A percentile compares a stretch with the other conserved stretches of the same genome.
Evolutionary conservation across 2,329 filamentous ascomycete species (phyloP).

Genomic region (Sclerotiophoma versabilis): DNA sequence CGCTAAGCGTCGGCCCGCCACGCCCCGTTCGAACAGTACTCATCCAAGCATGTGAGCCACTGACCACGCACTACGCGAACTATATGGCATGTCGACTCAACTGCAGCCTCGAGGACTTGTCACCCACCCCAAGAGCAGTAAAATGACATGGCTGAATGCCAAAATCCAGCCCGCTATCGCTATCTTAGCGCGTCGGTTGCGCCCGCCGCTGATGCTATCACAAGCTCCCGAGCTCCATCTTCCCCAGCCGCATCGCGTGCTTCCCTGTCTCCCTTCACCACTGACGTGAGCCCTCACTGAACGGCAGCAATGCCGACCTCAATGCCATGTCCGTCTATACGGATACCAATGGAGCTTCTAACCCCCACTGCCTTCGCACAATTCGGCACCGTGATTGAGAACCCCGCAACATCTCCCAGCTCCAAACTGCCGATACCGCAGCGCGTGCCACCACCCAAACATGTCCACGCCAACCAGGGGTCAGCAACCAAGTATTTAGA

Average conservation of each 20-base stretch:
- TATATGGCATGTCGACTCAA: too few species aligned
- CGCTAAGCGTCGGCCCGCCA: slow-evolving; percentile 28
- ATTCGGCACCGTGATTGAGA: slow-evolving; percentile 84
- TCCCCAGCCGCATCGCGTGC: slow-evolving; percentile 19
- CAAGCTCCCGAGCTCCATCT: slow-evolving; percentile 11
- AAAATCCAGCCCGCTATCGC: slow-evolving; percentile 19
- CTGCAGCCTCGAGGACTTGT: too few species aligned
- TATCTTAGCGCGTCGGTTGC: slow-evolving; percentile 28
- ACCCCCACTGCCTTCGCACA: slow-evolving; percentile 72
- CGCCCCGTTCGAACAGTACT: background rate
- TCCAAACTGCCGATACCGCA: slow-evolving; percentile 56
- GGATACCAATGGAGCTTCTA: slow-evolving; percentile 69
- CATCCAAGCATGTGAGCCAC: too few species aligned
- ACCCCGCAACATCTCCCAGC: slow-evolving; percentile 64
- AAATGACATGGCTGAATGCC: too few species aligned
- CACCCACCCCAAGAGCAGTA: too few species aligned
- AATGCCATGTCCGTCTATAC: slow-evolving; percentile 50
- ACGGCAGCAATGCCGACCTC: slow-evolving; percentile 46
- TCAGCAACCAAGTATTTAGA: slow-evolving; percentile 85
- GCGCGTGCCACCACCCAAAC: slow-evolving; percentile 55
- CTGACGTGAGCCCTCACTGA: background rate
- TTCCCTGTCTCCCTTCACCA: background rate
- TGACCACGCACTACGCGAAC: too few species aligned
- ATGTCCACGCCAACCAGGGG: slow-evolving; percentile 79
- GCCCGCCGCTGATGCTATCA: slow-evolving; percentile 14